These are phyloP conservation scores for Cyberlindnera subsufficiens DNA, from an alignment of 805 yeast genomes.

Conservation along the genomic window DNA sequence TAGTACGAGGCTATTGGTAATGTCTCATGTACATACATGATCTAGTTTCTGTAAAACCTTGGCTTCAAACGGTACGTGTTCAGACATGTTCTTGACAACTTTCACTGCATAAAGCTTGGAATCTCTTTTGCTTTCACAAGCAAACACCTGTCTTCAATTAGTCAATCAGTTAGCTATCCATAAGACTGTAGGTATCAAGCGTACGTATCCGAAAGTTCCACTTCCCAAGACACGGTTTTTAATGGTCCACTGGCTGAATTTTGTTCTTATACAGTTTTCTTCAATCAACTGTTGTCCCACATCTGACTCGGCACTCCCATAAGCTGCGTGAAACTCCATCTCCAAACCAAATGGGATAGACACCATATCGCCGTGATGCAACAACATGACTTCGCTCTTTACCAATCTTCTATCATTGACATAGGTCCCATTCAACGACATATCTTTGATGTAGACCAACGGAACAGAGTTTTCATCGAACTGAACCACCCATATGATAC, in stretches of 20 bases:
- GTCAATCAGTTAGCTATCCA: slow-evolving; percentile 1
- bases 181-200: slow-evolving; percentile 2
- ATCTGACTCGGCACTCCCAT: slow-evolving; percentile 10
- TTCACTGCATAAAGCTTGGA: slow-evolving; percentile 44
- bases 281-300: slow-evolving; percentile 13
- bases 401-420: slow-evolving; percentile 32
- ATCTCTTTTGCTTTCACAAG: slow-evolving; percentile 25
- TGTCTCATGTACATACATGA: slow-evolving; percentile 30
- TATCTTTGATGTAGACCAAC: slow-evolving; percentile 43
- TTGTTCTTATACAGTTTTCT: slow-evolving; percentile 17
- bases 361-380: slow-evolving; percentile 35
- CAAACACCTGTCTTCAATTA: slow-evolving; percentile 21
- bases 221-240: slow-evolving; percentile 38
- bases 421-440: slow-evolving; percentile 45
- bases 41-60: slow-evolving; percentile 31
- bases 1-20: too few species aligned
- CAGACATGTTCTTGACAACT: slow-evolving; percentile 28
- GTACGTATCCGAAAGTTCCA: slow-evolving; percentile 56
- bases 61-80: slow-evolving; percentile 35
- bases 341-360: slow-evolving; percentile 28
- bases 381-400: slow-evolving; percentile 27
- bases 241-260: slow-evolving; percentile 36
- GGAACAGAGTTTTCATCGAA: slow-evolving; percentile 45
- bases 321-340: slow-evolving; percentile 17
- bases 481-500: slow-evolving; percentile 39